Percentiles rank a stretch among this genome's conserved stretches.
These are phyloP conservation scores for Penicillium riverlandense DNA, from an alignment of 495 filamentous ascomycete genomes.

Conservation along the genomic window DNA sequence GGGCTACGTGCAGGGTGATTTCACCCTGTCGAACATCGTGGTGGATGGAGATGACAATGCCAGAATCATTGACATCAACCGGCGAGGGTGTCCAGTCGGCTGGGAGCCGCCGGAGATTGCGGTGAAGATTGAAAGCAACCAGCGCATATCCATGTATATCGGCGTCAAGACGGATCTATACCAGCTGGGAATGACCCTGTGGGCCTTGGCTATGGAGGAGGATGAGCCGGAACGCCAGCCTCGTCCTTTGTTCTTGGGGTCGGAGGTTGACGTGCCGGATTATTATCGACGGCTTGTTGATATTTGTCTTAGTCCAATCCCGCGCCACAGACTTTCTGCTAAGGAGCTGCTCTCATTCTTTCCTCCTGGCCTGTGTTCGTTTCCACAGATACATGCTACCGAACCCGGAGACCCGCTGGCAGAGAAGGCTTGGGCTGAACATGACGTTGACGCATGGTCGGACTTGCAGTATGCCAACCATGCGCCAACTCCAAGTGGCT, in stretches of 20 bases:
- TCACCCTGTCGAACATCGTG: conserved; percentile 95
- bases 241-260: conserved; percentile 55
- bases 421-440: background rate
- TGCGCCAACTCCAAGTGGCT: too few species aligned
- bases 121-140: conserved; percentile 79
- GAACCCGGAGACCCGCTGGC: too few species aligned
- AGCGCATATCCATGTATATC: conserved; percentile 96
- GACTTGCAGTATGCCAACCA: too few species aligned
- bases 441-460: too few species aligned
- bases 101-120: conserved; percentile 97
- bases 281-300: conserved; percentile 54
- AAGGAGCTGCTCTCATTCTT: conserved; percentile 50
- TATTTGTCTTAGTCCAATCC: conserved; percentile 49
- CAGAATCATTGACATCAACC: conserved; percentile 97
- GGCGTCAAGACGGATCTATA: conserved; percentile 95
- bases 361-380: conserved; percentile 20
- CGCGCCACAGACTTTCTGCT: conserved; percentile 47
- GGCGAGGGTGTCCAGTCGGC: conserved; percentile 88
- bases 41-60: conserved; percentile 79
- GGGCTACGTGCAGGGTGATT: conserved; percentile 96
- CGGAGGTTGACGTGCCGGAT: conserved; percentile 43
- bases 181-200: conserved; percentile 95
- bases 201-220: conserved; percentile 78
- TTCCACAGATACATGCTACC: background rate
- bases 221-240: conserved; percentile 82